phyloP scores from a whole-genome alignment of 495 filamentous ascomycete genomes.

The Xylaria acuta region DNA sequence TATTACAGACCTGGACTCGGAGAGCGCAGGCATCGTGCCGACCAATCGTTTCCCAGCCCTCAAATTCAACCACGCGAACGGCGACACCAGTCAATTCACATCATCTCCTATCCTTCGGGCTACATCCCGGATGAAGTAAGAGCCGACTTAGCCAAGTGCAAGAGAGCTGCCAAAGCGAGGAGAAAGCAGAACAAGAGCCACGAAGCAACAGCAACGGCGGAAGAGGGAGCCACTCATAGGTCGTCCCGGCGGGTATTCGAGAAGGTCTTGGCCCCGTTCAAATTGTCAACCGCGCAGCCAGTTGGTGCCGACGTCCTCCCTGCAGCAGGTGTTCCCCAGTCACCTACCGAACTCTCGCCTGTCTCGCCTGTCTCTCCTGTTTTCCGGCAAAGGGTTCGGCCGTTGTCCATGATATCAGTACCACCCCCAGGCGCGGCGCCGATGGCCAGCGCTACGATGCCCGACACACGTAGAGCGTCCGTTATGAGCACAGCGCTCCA shows the following conservation, averaged over 20 bases:
- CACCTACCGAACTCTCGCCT: slow-evolving; percentile 22
- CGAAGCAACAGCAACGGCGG: slow-evolving; percentile 31
- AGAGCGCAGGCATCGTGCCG: slow-evolving; percentile 43
- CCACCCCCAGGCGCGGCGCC: slow-evolving; percentile 34
- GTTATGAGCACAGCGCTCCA: slow-evolving; percentile 32
- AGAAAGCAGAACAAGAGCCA: slow-evolving; percentile 41
- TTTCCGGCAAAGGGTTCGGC: slow-evolving; percentile 21
- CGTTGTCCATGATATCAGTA: slow-evolving; percentile 35
- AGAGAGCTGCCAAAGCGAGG: slow-evolving; percentile 34
- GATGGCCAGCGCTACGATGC: slow-evolving; percentile 35
- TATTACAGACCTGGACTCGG: slow-evolving; percentile 49
- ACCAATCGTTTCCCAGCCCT: slow-evolving; percentile 48
- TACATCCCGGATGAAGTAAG: slow-evolving; percentile 57
- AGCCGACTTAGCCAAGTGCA: slow-evolving; percentile 35
- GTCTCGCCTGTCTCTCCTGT: slow-evolving; percentile 8
- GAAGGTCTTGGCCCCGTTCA: slow-evolving; percentile 50
- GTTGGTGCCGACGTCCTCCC: slow-evolving; percentile 26
- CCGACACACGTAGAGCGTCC: slow-evolving; percentile 37
- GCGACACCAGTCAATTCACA: slow-evolving; percentile 62
- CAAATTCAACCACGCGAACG: slow-evolving; percentile 58
- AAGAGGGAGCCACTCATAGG: slow-evolving; percentile 32
- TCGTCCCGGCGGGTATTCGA: slow-evolving; percentile 44
- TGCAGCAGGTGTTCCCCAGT: slow-evolving; percentile 12
- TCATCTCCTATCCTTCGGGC: slow-evolving; percentile 59
- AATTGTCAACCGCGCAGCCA: slow-evolving; percentile 32